A percentile compares a stretch with the other conserved stretches of the same genome.
Conservation (phyloP, 768 basidiomycete species). For the Termitomyces sp. region DNA sequence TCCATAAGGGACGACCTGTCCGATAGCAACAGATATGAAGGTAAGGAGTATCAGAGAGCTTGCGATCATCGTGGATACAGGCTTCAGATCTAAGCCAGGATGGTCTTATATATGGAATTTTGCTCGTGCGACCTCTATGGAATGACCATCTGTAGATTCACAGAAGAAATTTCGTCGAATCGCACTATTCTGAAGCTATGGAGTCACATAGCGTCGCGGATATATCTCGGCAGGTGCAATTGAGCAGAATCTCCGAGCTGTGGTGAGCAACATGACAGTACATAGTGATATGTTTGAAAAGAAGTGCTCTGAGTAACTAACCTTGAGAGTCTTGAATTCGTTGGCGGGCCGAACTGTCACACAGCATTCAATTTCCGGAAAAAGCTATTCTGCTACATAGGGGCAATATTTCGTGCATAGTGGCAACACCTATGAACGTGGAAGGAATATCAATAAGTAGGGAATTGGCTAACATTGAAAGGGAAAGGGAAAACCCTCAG, state of each 20-base stretch:
- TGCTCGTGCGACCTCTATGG: neutral
- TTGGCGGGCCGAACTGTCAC: too few relatives aligned
- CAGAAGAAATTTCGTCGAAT: conserved; percentile 1
- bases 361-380: too few relatives aligned
- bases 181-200: neutral
- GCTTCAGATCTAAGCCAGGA: neutral
- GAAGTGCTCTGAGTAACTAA: too few relatives aligned
- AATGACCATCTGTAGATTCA: neutral
- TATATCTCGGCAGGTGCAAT: conserved; percentile 2
- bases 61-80: conserved; percentile 6
- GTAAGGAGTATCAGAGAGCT: conserved; percentile 9
- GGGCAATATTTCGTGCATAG: too few relatives aligned
- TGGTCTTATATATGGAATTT: conserved; percentile 3
- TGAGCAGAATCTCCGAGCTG: neutral
- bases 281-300: too few relatives aligned
- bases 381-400: too few relatives aligned
- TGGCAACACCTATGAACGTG: too few relatives aligned
- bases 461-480: too few relatives aligned
- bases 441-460: too few relatives aligned
- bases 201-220: conserved; percentile 1
- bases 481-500: too few relatives aligned
- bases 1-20: conserved; percentile 22
- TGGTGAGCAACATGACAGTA: neutral
- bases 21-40: conserved; percentile 11
- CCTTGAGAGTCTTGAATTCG: too few relatives aligned